phyloP scores from a whole-genome alignment of 73 alveolate species.

The Paramecium biaurelia region DNA sequence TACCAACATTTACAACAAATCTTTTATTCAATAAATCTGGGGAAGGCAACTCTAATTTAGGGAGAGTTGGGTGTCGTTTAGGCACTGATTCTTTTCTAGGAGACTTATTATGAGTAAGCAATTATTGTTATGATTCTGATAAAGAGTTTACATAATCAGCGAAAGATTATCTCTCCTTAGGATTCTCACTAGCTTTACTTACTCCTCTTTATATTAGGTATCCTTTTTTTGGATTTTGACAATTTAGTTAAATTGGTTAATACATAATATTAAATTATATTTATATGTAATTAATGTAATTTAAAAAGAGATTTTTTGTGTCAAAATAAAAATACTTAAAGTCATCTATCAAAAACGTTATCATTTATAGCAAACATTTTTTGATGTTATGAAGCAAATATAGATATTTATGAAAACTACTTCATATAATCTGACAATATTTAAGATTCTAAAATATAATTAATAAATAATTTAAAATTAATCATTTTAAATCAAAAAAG shows the following conservation, averaged over 20 bases:
- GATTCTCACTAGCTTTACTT: not conserved
- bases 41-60: not conserved
- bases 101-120: not conserved
- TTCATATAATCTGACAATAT: no score
- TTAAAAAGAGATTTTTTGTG: not conserved
- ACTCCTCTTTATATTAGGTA: not conserved
- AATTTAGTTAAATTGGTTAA: constrained; percentile 1
- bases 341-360: not conserved
- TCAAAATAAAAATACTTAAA: not conserved
- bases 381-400: no score
- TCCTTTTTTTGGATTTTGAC: not conserved
- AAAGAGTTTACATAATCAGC: constrained; percentile 25
- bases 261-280: not conserved
- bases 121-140: not conserved
- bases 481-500: no score
- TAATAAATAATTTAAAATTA: no score
- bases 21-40: not conserved
- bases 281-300: not conserved
- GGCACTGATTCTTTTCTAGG: constrained; percentile 13
- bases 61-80: not conserved
- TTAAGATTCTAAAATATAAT: no score
- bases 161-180: not conserved
- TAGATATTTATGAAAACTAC: no score
- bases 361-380: not conserved
- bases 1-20: not conserved